These are phyloP conservation scores for Ogataea methylovora DNA, from an alignment of 805 yeast genomes.

Conservation along the genomic window DNA sequence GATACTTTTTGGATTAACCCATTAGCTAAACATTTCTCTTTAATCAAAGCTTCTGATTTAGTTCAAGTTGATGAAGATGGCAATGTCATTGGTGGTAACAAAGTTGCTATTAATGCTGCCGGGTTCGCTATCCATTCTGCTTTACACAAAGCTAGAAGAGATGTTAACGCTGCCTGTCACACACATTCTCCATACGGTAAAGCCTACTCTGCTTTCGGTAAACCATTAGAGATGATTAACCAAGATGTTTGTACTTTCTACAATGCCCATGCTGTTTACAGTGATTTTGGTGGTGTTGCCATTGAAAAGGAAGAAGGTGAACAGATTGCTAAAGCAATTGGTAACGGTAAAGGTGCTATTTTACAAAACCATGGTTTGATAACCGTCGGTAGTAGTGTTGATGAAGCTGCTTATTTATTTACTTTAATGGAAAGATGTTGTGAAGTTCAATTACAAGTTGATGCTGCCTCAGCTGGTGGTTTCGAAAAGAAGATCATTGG, in stretches of 20 bases:
- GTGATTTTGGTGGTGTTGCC: conserved; percentile 75
- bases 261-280: conserved; percentile 58
- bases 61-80: conserved; percentile 60
- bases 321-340: conserved; percentile 53
- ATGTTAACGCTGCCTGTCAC: conserved; percentile 66
- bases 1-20: conserved; percentile 87
- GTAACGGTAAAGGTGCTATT: conserved; percentile 50
- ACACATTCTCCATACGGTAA: conserved; percentile 61
- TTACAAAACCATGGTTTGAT: conserved; percentile 68
- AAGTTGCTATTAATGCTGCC: conserved; percentile 52
- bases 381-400: conserved; percentile 64
- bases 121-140: conserved; percentile 68
- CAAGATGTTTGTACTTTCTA: conserved; percentile 71
- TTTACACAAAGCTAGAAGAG: conserved; percentile 61
- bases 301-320: conserved; percentile 56
- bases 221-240: conserved; percentile 67
- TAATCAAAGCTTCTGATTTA: conserved; percentile 53
- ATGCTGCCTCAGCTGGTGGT: conserved; percentile 38
- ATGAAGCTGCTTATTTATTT: conserved; percentile 66
- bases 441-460: conserved; percentile 58
- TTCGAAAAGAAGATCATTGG: conserved; percentile 34
- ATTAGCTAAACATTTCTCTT: conserved; percentile 65
- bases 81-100: conserved; percentile 50
- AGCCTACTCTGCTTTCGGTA: conserved; percentile 58
- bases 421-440: conserved; percentile 58